Conservation (phyloP, 768 basidiomycete species). For the Termitomyces sp. region DNA sequence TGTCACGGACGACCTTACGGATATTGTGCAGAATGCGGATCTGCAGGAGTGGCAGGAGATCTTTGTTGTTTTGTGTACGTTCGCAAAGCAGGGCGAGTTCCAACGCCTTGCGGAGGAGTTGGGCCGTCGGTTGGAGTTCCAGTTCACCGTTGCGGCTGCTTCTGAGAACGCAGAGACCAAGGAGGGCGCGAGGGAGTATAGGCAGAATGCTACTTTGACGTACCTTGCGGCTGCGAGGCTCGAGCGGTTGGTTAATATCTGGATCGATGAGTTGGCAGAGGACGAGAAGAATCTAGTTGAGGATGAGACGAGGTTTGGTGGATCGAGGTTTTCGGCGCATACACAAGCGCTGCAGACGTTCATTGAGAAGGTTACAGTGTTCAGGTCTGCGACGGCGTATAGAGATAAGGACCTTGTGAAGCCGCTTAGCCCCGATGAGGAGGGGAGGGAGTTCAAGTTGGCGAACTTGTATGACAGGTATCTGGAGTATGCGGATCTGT, state of each 20-base stretch:
- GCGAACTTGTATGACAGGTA: slow-evolving; percentile 87
- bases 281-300: slow-evolving; percentile 62
- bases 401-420: slow-evolving; percentile 64
- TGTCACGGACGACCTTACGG: slow-evolving; percentile 86
- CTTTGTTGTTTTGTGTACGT: slow-evolving; percentile 95
- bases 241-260: slow-evolving; percentile 86
- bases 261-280: slow-evolving; percentile 86
- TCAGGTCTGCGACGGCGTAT: slow-evolving; percentile 83
- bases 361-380: slow-evolving; percentile 95
- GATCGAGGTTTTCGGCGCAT: slow-evolving; percentile 73
- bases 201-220: slow-evolving; percentile 89
- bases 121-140: slow-evolving; percentile 86
- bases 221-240: slow-evolving; percentile 90
- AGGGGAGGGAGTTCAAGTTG: slow-evolving; percentile 73
- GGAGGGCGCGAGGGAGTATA: slow-evolving; percentile 44
- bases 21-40: slow-evolving; percentile 96
- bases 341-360: slow-evolving; percentile 88
- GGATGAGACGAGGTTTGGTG: slow-evolving; percentile 33
- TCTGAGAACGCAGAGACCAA: slow-evolving; percentile 41
- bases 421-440: slow-evolving; percentile 32
- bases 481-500: slow-evolving; percentile 91
- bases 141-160: slow-evolving; percentile 56
- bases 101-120: slow-evolving; percentile 86
- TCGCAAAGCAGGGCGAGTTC: slow-evolving; percentile 84
- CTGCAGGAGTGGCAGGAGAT: slow-evolving; percentile 94